Evolutionary conservation across 169 alveolate genomes (phyloP).

Genomic region (Plasmodium inui): DNA sequence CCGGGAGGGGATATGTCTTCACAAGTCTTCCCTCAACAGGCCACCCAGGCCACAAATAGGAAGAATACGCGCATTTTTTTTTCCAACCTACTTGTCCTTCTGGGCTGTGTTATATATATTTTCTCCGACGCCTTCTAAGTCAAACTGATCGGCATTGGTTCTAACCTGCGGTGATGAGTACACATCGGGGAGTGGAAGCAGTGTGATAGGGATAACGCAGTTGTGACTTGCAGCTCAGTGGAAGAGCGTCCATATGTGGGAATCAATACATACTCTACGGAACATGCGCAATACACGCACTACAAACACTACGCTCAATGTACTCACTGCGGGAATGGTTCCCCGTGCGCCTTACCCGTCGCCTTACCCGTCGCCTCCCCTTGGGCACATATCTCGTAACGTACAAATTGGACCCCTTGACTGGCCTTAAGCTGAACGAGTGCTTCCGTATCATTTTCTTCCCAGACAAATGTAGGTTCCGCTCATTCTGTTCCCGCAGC

Average conservation of each 20-base stretch:
- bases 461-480: conserved; percentile 30
- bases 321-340: neutral
- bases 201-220: neutral
- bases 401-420: conserved; percentile 58
- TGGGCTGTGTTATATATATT: conserved; percentile 35
- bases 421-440: conserved; percentile 37
- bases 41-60: neutral
- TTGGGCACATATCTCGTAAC: conserved; percentile 41
- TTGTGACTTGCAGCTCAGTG: neutral
- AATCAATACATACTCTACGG: neutral
- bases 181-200: neutral
- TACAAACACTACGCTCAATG: no score
- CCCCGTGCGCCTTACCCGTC: neutral
- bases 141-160: conserved; percentile 26
- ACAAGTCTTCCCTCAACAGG: neutral
- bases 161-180: conserved; percentile 7
- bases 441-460: conserved; percentile 54
- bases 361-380: conserved; percentile 1
- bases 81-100: conserved; percentile 14
- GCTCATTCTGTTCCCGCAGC: conserved; percentile 60
- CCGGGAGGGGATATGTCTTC: neutral
- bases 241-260: neutral
- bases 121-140: conserved; percentile 70
- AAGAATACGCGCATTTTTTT: neutral
- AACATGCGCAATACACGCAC: no score